Evolutionary conservation across 441 rosid genomes (phyloP).

Genomic region (Brassica hybrid): DNA sequence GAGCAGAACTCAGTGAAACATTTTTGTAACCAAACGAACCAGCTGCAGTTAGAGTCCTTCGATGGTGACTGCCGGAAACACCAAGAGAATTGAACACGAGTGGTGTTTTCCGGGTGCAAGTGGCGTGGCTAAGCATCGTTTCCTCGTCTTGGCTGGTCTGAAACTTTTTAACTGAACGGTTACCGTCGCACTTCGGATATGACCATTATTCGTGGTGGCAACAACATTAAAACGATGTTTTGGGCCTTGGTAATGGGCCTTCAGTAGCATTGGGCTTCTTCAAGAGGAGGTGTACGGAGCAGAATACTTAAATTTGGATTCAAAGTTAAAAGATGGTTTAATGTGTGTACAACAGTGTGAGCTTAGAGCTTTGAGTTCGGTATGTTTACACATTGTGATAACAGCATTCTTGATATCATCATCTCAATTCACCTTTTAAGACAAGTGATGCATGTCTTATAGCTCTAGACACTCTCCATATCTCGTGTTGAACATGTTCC

Average conservation of each 20-base stretch:
- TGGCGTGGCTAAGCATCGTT: slow-evolving; percentile 40
- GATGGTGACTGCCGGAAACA: slow-evolving; percentile 36
- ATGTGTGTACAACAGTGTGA: not conserved
- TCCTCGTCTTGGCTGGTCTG: slow-evolving; percentile 12
- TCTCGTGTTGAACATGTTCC: slow-evolving; percentile 71
- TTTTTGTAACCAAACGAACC: slow-evolving; percentile 41
- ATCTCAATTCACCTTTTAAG: slow-evolving; percentile 44
- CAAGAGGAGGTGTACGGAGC: too few relatives aligned
- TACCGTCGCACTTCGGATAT: not conserved
- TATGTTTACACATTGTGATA: not conserved
- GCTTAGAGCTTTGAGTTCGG: too few relatives aligned
- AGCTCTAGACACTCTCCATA: slow-evolving; percentile 72
- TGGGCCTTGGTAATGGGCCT: too few relatives aligned
- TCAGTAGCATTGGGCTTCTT: too few relatives aligned
- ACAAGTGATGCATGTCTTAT: slow-evolving; percentile 67
- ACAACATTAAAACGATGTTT: too few relatives aligned
- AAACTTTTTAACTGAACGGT: slow-evolving; percentile 11
- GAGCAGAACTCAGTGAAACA: slow-evolving; percentile 43
- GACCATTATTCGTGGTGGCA: too few relatives aligned
- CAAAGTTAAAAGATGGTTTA: too few relatives aligned
- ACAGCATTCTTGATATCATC: slow-evolving; percentile 11
- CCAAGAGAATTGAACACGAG: slow-evolving; percentile 41
- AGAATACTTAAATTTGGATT: too few relatives aligned
- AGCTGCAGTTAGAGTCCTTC: slow-evolving; percentile 27
- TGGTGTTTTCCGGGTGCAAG: slow-evolving; percentile 49